A percentile compares a stretch with the other conserved stretches of the same genome.
These are phyloP conservation scores for Colletotrichum aenigma DNA, from an alignment of 2,329 filamentous ascomycete genomes.

Conservation along the genomic window DNA sequence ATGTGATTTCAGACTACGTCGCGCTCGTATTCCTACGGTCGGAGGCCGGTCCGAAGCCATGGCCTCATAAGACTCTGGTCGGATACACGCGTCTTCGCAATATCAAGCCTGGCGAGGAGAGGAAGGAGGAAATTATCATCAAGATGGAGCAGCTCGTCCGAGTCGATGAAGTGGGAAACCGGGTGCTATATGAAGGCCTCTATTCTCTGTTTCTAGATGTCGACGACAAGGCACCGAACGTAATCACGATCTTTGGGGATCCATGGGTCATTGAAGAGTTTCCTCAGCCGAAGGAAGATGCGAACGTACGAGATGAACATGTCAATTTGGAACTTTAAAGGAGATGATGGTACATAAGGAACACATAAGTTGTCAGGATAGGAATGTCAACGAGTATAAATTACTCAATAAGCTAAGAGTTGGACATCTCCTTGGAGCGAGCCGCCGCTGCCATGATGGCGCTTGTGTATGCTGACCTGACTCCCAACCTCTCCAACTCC, in stretches of 20 bases:
- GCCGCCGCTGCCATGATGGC: not conserved
- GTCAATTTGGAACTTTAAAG: not conserved
- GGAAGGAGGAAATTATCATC: conserved; percentile 39
- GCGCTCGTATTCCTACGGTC: conserved; percentile 54
- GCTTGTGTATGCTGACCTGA: not conserved
- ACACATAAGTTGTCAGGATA: not conserved
- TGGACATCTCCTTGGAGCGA: not conserved
- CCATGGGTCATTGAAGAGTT: not conserved
- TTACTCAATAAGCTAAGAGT: not conserved
- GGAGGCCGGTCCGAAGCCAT: conserved; percentile 49
- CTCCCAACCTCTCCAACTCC: not conserved
- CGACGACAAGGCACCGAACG: not conserved
- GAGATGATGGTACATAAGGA: not conserved
- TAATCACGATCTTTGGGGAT: not conserved
- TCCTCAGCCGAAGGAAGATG: not conserved
- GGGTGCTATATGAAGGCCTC: conserved; percentile 56
- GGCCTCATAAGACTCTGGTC: conserved; percentile 57
- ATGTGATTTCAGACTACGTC: conserved; percentile 54
- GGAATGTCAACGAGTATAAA: not conserved
- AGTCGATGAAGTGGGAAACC: conserved; percentile 52
- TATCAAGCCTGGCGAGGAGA: conserved; percentile 35
- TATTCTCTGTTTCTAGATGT: conserved; percentile 53
- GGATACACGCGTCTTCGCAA: conserved; percentile 50
- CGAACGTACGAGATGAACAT: not conserved
- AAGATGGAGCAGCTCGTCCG: conserved; percentile 54